Evolutionary conservation across 805 yeast species (phyloP), one percentile per base, ranked within the genome.

Genomic region (Metschnikowia colocasiae): DNA sequence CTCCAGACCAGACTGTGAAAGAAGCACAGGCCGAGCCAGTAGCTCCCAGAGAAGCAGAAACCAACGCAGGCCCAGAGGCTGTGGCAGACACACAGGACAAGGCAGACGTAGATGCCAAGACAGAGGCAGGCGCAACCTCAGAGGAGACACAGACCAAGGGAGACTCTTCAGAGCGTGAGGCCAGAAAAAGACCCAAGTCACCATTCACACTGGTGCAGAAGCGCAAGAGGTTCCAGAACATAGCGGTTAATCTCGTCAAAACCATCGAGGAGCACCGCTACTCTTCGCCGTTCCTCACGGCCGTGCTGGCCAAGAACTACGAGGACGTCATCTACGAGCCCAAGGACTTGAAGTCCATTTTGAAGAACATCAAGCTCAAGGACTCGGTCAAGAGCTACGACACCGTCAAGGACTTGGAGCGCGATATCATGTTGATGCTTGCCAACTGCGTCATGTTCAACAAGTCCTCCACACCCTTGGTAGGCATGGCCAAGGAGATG

Each of bases 401-500:
- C 0, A 72, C 75, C 46, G 76, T 87, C 35, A 71, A 75, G 30
- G 81, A 83, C 48, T 67, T 87, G 19, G 88, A 87, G 54, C 69
- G 85, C 43, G 87, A 84, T 51, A 70, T 87, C 37, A 75, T 83
- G 68, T 69, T 83, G 49, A 85, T 87, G 94, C 85, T 84, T 66
- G 85, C 92, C 43, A 87, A 87, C 62, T 87, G 92, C 15, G 76
- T 87, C 15, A 87, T 87, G 94, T 87, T 82, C 66, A 87, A 87
- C 62, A 78, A 78, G 55, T 74, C 80, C 51, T 81, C 77, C 50
- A 78, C 82, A 23, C 88, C 83, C 45, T 73, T 85, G 50, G 79
- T 78, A 36, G 62, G 65, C 31, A 76, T 87, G 75, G 79, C 89
- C 1, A 68, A 75, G 51, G 87, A 81, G 53, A 85, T 87, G 92